These are phyloP conservation scores for Taiwanofungus camphoratus DNA, from an alignment of 1,284 basidiomycete genomes.

Conservation along the genomic window DNA sequence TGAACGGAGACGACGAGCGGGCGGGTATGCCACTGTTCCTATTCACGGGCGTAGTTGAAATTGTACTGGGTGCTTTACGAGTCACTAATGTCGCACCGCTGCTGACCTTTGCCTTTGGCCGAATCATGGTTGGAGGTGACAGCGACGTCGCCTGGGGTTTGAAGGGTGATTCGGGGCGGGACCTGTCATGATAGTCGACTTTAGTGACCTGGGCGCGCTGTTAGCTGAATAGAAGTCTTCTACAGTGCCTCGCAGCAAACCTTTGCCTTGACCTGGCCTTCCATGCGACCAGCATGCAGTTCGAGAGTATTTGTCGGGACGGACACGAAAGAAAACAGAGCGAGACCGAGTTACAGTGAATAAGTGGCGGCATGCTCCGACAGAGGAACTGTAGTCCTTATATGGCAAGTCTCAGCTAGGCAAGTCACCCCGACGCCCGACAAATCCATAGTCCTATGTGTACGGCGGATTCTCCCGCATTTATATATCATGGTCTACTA, in stretches of 20 bases:
- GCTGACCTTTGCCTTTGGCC: slow-evolving; percentile 59
- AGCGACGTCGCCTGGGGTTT: slow-evolving; percentile 36
- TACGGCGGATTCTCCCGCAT: too few relatives aligned
- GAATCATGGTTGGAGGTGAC: slow-evolving; percentile 30
- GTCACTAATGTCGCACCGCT: slow-evolving; percentile 39
- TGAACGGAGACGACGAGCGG: slow-evolving; percentile 40
- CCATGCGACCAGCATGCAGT: slow-evolving; percentile 18
- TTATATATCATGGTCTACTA: too few relatives aligned
- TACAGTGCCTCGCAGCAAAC: slow-evolving; percentile 15
- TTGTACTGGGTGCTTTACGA: slow-evolving; percentile 33
- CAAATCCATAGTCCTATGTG: too few relatives aligned
- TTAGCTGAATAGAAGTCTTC: slow-evolving; percentile 17
- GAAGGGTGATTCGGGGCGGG: slow-evolving; percentile 46
- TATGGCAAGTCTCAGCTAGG: slow-evolving; percentile 1
- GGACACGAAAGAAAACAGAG: not conserved
- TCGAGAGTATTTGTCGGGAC: not conserved
- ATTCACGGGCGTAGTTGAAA: slow-evolving; percentile 14
- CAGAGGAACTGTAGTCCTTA: not conserved
- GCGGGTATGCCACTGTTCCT: slow-evolving; percentile 18
- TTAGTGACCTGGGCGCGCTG: slow-evolving; percentile 29
- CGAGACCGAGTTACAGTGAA: not conserved
- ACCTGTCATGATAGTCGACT: slow-evolving; percentile 26
- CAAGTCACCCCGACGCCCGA: not conserved
- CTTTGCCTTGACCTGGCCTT: slow-evolving; percentile 27
- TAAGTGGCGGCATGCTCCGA: slow-evolving; percentile 6